Evolutionary conservation across 2,329 filamentous ascomycete genomes (phyloP), one percentile per base, ranked within the genome.

Genomic region (Teratosphaeria epicoccoides): DNA sequence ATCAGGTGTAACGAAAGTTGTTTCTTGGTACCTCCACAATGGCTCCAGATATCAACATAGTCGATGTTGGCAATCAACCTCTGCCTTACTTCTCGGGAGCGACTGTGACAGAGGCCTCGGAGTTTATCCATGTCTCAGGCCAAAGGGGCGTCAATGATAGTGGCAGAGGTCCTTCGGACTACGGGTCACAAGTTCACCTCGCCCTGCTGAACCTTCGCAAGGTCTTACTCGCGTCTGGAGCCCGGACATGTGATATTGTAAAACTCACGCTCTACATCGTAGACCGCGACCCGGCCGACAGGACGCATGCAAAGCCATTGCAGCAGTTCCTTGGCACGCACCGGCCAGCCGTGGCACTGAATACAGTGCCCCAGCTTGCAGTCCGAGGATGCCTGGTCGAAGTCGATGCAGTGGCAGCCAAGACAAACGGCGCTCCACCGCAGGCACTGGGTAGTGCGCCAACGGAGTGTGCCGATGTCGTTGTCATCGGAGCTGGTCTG

Each of bases 401-500:
- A 50, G 55, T 64, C 37, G 62, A 64, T 43, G 61, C 58, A 7
- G 57, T 51, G 1, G 58, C 58, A 2, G 57, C 56, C 9, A 55
- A 59, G 11, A 57, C 59, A 14, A 58, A 57, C 44, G n/a, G 43
- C 7, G 20, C 22, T 12, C 23, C 25, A 24, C 10, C 44, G 12
- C 44, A 24, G 25, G n/a, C n/a, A 17, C 14, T 40, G 33, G 2
- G n/a, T 40, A 40, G 33, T 9, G n/a, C 11, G 12, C 24, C 37
- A 20, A 22, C 49, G 0, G 55, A 59, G 33, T 48, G 48, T 11
- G 56, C 63, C 11, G 65, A 68, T 55, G 64, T 66, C 12, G 58
- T 66, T 0, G 54, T 68, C 1, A 56, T 68, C 5, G 66, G 66
- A 12, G 66, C 65, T 14, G 66, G 66, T 0, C 55, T 68, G 6